Evolutionary conservation across 2,329 filamentous ascomycete species (phyloP).

Genomic region (Rhytidhysteron rufulum): DNA sequence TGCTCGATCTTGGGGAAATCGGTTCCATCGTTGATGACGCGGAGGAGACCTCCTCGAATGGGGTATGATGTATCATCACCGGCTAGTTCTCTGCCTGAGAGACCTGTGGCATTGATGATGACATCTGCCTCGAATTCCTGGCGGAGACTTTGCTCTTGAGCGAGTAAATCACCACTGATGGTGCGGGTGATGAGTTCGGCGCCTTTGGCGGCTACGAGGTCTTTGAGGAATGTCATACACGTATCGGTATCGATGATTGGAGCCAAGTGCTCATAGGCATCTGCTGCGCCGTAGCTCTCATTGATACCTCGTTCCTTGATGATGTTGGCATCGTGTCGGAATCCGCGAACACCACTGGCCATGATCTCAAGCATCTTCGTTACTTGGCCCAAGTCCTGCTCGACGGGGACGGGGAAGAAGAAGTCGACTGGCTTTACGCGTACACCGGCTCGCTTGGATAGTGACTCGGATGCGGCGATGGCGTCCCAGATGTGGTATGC

Average conservation of each 20-base stretch:
- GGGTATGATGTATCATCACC: conserved; percentile 41
- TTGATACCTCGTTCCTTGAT: conserved; percentile 35
- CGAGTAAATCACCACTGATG: conserved; percentile 34
- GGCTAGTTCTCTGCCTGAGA: conserved; percentile 35
- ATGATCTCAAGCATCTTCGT: conserved; percentile 42
- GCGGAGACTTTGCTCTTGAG: conserved; percentile 32
- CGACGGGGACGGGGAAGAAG: conserved; percentile 36
- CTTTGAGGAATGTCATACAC: conserved; percentile 41
- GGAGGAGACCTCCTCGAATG: conserved; percentile 42
- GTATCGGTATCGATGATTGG: conserved; percentile 47
- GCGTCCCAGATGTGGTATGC: conserved; percentile 42
- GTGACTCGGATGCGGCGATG: conserved; percentile 33
- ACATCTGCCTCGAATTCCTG: conserved; percentile 36
- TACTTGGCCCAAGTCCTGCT: conserved; percentile 29
- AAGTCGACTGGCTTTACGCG: conserved; percentile 38
- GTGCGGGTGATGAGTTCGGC: conserved; percentile 37
- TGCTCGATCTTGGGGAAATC: conserved; percentile 40
- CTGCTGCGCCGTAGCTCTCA: conserved; percentile 33
- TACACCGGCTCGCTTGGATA: conserved; percentile 33
- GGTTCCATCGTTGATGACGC: conserved; percentile 45
- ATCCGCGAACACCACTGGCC: conserved; percentile 36
- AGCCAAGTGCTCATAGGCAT: conserved; percentile 44
- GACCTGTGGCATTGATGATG: conserved; percentile 44
- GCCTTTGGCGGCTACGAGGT: conserved; percentile 41
- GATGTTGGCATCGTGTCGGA: conserved; percentile 26